Evolutionary conservation across 2,329 filamentous ascomycete species (phyloP).

Genomic region (Ascochyta pisi): DNA sequence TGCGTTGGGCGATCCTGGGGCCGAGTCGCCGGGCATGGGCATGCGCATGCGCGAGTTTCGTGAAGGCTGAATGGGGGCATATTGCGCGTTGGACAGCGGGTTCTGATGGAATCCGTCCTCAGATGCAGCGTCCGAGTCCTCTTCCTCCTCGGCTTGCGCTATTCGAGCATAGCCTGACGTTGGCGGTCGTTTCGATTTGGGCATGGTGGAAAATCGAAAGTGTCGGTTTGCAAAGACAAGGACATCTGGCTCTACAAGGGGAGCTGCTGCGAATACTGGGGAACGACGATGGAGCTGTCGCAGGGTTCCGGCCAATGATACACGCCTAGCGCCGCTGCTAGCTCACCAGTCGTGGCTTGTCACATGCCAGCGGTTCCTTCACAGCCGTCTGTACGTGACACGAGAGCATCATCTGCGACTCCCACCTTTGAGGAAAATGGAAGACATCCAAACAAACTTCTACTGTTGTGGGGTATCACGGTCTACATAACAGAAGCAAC

Average conservation of each 20-base stretch:
- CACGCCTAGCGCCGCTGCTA: slow-evolving; percentile 20
- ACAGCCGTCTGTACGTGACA: not conserved
- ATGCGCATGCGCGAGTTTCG: slow-evolving; percentile 54
- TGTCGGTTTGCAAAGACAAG: slow-evolving; percentile 1
- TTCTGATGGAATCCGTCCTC: slow-evolving; percentile 50
- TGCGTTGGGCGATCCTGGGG: slow-evolving; percentile 41
- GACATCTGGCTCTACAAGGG: slow-evolving; percentile 11
- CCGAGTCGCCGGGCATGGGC: slow-evolving; percentile 44
- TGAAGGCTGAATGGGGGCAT: slow-evolving; percentile 57
- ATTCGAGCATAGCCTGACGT: slow-evolving; percentile 60
- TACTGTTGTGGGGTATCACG: slow-evolving; percentile 15
- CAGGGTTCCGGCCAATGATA: slow-evolving; percentile 21
- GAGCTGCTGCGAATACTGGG: slow-evolving; percentile 25
- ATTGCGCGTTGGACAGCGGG: slow-evolving; percentile 49
- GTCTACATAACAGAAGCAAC: slow-evolving; percentile 9
- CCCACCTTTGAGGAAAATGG: too few species aligned
- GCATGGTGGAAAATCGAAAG: slow-evolving; percentile 29
- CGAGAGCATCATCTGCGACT: not conserved
- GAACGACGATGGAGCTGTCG: slow-evolving; percentile 36
- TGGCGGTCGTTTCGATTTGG: slow-evolving; percentile 47
- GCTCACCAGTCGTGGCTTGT: slow-evolving; percentile 7
- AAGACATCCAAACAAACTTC: not conserved
- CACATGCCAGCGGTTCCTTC: slow-evolving; percentile 12
- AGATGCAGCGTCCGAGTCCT: slow-evolving; percentile 49
- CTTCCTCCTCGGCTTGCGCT: slow-evolving; percentile 60